Conservation (phyloP, 257 asterid species). For the Penstemon eatonii region DNA sequence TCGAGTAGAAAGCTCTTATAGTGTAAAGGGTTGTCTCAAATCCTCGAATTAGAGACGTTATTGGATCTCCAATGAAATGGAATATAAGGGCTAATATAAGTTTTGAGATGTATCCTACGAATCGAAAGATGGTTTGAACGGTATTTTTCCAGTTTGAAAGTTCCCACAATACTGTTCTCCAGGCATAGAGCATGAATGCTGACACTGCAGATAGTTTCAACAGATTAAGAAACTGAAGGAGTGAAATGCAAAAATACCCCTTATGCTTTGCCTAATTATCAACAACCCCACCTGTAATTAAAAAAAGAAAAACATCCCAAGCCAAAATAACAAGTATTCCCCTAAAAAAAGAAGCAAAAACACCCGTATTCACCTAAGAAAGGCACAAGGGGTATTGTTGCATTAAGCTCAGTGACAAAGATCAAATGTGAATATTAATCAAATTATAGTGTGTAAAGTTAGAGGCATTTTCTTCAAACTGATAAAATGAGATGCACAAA, state of each 20-base stretch:
- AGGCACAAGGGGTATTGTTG: too few relatives aligned
- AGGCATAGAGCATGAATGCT: conserved; percentile 63
- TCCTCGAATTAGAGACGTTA: conserved; percentile 54
- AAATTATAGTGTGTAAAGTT: conserved; percentile 1
- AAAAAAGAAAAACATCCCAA: too few relatives aligned
- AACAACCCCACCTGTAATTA: too few relatives aligned
- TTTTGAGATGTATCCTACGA: conserved; percentile 53
- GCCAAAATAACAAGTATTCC: too few relatives aligned
- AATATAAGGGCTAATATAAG: conserved; percentile 50
- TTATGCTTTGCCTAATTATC: too few relatives aligned
- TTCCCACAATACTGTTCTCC: conserved; percentile 95
- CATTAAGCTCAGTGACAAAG: too few relatives aligned
- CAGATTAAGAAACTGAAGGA: neutral
- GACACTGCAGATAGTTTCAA: conserved; percentile 47
- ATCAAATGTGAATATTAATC: neutral
- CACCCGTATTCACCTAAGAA: too few relatives aligned
- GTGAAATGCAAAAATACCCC: neutral
- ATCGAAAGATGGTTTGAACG: conserved; percentile 29
- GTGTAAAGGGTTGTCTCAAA: conserved; percentile 56
- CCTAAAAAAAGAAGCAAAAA: too few relatives aligned
- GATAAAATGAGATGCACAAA: neutral
- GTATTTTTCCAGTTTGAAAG: conserved; percentile 69
- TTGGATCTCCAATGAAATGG: conserved; percentile 64
- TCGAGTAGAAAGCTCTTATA: conserved; percentile 71
- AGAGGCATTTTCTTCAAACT: neutral